phyloP scores from a whole-genome alignment of 768 basidiomycete genomes.

The Leucocoprinus birnbaumii region DNA sequence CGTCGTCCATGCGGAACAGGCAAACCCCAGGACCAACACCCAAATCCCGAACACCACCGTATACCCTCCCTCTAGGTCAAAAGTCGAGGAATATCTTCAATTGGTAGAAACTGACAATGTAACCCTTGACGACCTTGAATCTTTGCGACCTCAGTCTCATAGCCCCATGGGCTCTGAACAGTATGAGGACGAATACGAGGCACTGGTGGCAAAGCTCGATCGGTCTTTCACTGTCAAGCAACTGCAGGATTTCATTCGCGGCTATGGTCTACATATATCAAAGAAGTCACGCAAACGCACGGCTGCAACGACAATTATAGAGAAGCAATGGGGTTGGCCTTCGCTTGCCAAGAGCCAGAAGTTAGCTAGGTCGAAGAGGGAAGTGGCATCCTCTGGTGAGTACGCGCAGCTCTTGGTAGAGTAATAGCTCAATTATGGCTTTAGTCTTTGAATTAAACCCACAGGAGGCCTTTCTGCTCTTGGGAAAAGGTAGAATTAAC shows the following conservation, averaged over 20 bases:
- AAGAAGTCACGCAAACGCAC: slow-evolving; percentile 32
- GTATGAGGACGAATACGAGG: slow-evolving; percentile 53
- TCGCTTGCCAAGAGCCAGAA: slow-evolving; percentile 51
- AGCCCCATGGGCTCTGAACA: slow-evolving; percentile 27
- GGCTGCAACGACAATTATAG: slow-evolving; percentile 50
- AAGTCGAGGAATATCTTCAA: slow-evolving; percentile 56
- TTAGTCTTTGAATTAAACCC: slow-evolving; percentile 56
- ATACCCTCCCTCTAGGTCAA: slow-evolving; percentile 38
- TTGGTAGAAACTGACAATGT: slow-evolving; percentile 46
- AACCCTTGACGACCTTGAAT: slow-evolving; percentile 61
- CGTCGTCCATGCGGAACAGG: neutral
- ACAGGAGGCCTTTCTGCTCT: slow-evolving; percentile 62
- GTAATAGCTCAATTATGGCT: slow-evolving; percentile 7
- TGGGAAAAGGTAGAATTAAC: slow-evolving; percentile 58
- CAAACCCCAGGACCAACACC: neutral
- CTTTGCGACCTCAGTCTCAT: slow-evolving; percentile 33
- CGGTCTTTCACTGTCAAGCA: slow-evolving; percentile 65
- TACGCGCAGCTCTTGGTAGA: slow-evolving; percentile 14
- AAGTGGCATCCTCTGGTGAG: slow-evolving; percentile 45
- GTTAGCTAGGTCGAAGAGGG: slow-evolving; percentile 46
- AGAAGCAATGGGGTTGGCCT: slow-evolving; percentile 69
- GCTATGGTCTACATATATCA: slow-evolving; percentile 40
- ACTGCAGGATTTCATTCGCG: slow-evolving; percentile 48
- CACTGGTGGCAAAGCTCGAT: slow-evolving; percentile 49
- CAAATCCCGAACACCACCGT: slow-evolving; percentile 6